Evolutionary conservation across 2,329 filamentous ascomycete genomes (phyloP), one percentile per base, ranked within the genome.

Genomic region (Pezicula carpinea): DNA sequence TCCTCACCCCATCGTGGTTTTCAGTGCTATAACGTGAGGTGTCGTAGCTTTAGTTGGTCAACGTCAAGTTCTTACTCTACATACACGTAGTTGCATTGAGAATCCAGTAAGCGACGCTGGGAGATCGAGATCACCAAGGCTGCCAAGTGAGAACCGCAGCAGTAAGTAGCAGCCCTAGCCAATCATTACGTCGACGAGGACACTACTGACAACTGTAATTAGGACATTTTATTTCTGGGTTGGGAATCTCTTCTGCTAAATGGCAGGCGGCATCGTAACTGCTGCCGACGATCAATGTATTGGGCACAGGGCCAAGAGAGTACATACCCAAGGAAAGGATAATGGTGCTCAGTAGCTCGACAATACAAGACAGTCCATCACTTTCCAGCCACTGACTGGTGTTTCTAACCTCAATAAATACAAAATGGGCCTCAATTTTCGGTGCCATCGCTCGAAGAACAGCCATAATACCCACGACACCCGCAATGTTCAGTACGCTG

Each of bases 221-320:
- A 70, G 71, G 0, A 66, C 67, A 36, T 74, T 69, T 5, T n/a
- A 62, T 51, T 1, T 64, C 50, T 1, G 70, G 70, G 3, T 56
- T 57, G 1, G 69, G 71, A 66, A 74, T 73, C 50, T 74, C 72
- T 50, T 74, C 70, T 6, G 68, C 68, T 62, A 74, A 66, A 44
- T 75, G 71, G 4, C 71, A 55, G 5, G 68, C 66, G 6, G 66
- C 70, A 47, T 74, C 72, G 48, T 72, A 75, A 7, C 68, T 70
- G 46, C 33, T 58, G 6, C 57, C 60, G 11, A 60, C 59, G 10
- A 66, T 40, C 62, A 66, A 64, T 60, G 10, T 63, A 23, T 2
- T 64, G 64, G 1, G 66, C n/a, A 63, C 36, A 61, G 63, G 26
- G 49, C 49, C 3, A 47, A 51, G 19, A 59, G 50, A 48, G 50